Base-by-base conservation (phyloP, 1,284 basidiomycete genomes). In the Cystobasidium slooffiae region DNA sequence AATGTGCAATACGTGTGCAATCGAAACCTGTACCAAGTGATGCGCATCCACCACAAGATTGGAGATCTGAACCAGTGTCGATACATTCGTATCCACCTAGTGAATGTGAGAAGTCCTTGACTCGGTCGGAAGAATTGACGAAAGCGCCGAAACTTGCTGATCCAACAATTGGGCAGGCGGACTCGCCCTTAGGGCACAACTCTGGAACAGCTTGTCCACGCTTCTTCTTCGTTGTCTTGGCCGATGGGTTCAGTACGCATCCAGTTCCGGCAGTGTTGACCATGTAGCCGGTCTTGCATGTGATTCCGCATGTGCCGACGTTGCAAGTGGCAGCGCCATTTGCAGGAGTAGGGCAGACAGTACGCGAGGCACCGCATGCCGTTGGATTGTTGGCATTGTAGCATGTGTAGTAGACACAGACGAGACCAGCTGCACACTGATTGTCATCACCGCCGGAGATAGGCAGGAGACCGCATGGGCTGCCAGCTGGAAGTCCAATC, bases 1-100 rank as follows among this genome's bases (percentile, higher is more conserved):
- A 87, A 77, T 88, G 86, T 51, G 83, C 77, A 76, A 93, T 90
- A 44, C 85, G 81, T 43, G 87, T 88, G 83, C 91, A 93, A 81
- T 93, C 89, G 79, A 87, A 83, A 43, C 91, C 91, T 66, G 85
- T 81, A 44, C 88, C 88, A 39, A 85, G 82, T 8, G 87, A 85
- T 5, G 86, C 82, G 80, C 91, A 93, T 53, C 91, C 91, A 79
- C 91, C 91, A 81, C 91, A 93, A 7, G 62, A 81, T 68, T 84
- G 82, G 73, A 84, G 79, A 63, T 84, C 82, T 43, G 79, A 79
- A 16, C 75, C 64, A 51, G 79, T 79, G 79, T 85, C 83, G 78
- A 84, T 76, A 78, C 84, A 85, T 77, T 84, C 83, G 80, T 81
- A 84, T 6, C 78, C 79, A 3, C 78, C 78, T 2, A 52, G 44